Percentiles rank a stretch among this genome's conserved stretches.
Evolutionary conservation across 257 asterid species (phyloP).

Genomic region (Haberlea rhodopensis): DNA sequence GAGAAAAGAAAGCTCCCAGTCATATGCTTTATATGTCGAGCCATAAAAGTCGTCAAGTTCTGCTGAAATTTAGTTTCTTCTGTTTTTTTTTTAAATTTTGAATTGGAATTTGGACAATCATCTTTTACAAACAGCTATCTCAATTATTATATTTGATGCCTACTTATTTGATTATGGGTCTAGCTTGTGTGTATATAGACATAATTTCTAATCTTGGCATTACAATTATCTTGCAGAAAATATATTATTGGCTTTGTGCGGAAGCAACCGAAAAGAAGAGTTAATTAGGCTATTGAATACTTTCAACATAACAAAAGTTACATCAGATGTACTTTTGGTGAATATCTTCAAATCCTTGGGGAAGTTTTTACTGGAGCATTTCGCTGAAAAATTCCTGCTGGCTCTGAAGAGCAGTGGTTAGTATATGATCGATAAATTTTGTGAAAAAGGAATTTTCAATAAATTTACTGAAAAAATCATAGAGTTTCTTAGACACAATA

Average conservation of each 20-base stretch:
- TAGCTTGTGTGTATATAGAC: background rate
- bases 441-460: background rate
- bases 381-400: slow-evolving; percentile 50
- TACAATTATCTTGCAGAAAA: slow-evolving; percentile 53
- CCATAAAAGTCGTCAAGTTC: slow-evolving; percentile 15
- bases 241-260: slow-evolving; percentile 62
- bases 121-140: slow-evolving; percentile 13
- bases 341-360: slow-evolving; percentile 68
- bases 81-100: slow-evolving; percentile 10
- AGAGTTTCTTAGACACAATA: background rate
- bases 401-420: slow-evolving; percentile 65
- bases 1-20: background rate
- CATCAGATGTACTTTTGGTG: slow-evolving; percentile 41
- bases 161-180: slow-evolving; percentile 5
- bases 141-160: slow-evolving; percentile 16
- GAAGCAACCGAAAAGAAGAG: slow-evolving; percentile 57
- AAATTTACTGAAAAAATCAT: background rate
- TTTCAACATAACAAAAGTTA: slow-evolving; percentile 56
- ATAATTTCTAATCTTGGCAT: slow-evolving; percentile 25
- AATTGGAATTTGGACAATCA: slow-evolving; percentile 17
- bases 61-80: slow-evolving; percentile 8
- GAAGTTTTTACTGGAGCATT: slow-evolving; percentile 58
- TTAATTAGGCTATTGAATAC: slow-evolving; percentile 51
- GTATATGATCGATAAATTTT: slow-evolving; percentile 20
- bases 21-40: background rate